Evolutionary conservation across 2,329 filamentous ascomycete genomes (phyloP), one percentile per base, ranked within the genome.

Genomic region (Arachnomyces sp.): DNA sequence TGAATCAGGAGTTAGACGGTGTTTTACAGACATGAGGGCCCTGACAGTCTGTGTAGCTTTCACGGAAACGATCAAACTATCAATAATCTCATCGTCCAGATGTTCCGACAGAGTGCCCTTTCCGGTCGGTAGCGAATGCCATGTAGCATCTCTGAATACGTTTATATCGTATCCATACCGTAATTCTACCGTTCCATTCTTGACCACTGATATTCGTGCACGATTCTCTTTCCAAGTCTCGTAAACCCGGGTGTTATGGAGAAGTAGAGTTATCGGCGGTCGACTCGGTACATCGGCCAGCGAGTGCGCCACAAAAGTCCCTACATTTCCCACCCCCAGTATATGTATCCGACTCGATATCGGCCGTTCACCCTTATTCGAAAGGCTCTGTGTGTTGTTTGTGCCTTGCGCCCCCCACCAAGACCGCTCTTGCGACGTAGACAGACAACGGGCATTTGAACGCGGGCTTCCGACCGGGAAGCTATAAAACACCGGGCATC

Each of bases 241-340:
- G 35, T 64, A 66, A 30, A 63, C 45, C 9, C 59, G 52, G 28
- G 61, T 60, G 28, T 69, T 72, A 54, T 88, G 84, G 28, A 94
- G 72, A n/a, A 95, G 73, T 4, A 95, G 72, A 0, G 86, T 90
- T 29, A 95, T 74, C 0, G 84, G 84, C 3, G 86, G 86, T 29
- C 35, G 15, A 8, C 32, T 37, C 2, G 75, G 72, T 7, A 79
- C 67, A 14, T 74, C 71, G 15, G 78, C 75, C 8, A 95, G 68
- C 15, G 78, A 77, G 56, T 82, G 80, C 17, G 89, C 87, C 47
- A 89, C 78, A 17, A 95, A 76, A 32, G 78, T 78, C 11, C 88
- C 89, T 9, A 95, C 71, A 56, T 87, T 93, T 28, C 89, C 89
- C 8, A 84, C 58, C 8, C 90, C 89, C 3, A 95, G 66, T 35